Base-by-base conservation (phyloP, 345 rosid genomes). In the Murraya paniculata region DNA sequence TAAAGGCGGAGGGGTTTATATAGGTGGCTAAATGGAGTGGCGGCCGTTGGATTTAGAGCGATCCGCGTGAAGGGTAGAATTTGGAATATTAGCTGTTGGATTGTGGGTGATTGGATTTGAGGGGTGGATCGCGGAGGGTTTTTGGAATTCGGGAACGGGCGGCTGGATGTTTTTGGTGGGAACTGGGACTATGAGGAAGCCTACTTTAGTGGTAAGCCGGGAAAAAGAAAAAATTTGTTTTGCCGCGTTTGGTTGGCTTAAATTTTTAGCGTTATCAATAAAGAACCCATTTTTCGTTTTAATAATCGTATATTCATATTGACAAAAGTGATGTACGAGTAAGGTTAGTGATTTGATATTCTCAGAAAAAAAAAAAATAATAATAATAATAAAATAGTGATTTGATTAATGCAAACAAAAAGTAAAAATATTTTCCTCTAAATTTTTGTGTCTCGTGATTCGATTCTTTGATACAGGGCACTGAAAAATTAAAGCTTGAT, bases 21-120 rank as follows among this genome's bases (percentile, higher is more conserved):
- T 74, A 59, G n/a, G 19, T 1, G 24, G 24, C 5, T 62, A 66
- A n/a, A 28, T n/a, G 70, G 45, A 0, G 25, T 30, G 8, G 0
- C 25, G 74, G 28, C 82, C 78, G 82, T 80, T 74, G 75, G 82
- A 80, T 80, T 27, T 22, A 22, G 2, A 7, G 28, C 16, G 73
- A 80, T 80, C 82, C 78, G 38, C 41, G 82, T 67, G 74, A 68
- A 2, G 13, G 35, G 45, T 50, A 0, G 16, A 22, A 8, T 64
- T 19, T 64, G 68, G 1, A 4, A 75, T 64, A 14, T 1, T 4
- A 18, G 21, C 78, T 62, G 71, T 75, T 53, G 71, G 78, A 75
- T 75, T 4, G 60, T 1, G 16, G 13, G 2, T 2, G 48, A 28
- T 74, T 61, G 68, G 28, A 10, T 74, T 9, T 50, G 16, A 48